Conservation (phyloP, 2,329 filamentous ascomycete genomes). For the Dissoconium aciculare region DNA sequence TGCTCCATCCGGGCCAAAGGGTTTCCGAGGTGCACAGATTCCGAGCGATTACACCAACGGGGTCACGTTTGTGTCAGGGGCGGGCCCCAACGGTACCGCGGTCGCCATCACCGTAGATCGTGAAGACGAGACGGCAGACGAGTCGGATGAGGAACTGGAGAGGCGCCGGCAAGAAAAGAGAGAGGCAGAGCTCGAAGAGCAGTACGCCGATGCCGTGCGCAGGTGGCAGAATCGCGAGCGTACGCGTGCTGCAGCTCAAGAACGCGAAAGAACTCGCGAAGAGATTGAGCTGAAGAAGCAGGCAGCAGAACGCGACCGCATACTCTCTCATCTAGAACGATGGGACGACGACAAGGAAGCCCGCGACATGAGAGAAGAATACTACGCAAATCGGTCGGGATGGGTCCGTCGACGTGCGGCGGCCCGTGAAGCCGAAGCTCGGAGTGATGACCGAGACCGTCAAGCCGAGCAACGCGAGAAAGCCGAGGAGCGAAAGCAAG, state of each 20-base stretch:
- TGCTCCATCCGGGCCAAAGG: slow-evolving; percentile 59
- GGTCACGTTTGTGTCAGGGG: slow-evolving; percentile 63
- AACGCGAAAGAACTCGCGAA: slow-evolving; percentile 70
- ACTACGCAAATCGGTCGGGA: slow-evolving; percentile 71
- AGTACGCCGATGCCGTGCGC: slow-evolving; percentile 71
- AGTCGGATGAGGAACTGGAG: slow-evolving; percentile 75
- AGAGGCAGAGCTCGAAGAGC: slow-evolving; percentile 60
- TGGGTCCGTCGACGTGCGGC: slow-evolving; percentile 71
- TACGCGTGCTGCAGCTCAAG: slow-evolving; percentile 66
- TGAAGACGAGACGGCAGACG: slow-evolving; percentile 77
- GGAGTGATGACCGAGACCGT: slow-evolving; percentile 70
- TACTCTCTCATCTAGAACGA: slow-evolving; percentile 56
- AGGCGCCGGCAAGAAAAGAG: slow-evolving; percentile 55
- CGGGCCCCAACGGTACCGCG: slow-evolving; percentile 36
- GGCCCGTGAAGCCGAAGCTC: slow-evolving; percentile 58
- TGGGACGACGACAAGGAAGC: slow-evolving; percentile 86
- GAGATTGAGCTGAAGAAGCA: slow-evolving; percentile 54
- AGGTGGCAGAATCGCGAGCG: slow-evolving; percentile 85
- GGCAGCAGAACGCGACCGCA: slow-evolving; percentile 49
- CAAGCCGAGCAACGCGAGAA: slow-evolving; percentile 61
- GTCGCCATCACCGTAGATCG: slow-evolving; percentile 37
- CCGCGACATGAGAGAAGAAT: slow-evolving; percentile 66
- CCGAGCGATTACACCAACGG: slow-evolving; percentile 62
- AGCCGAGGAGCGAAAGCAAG: slow-evolving; percentile 46
- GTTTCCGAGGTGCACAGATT: slow-evolving; percentile 43